These are phyloP conservation scores for Murraya paniculata DNA, from an alignment of 345 rosid genomes.

Conservation along the genomic window DNA sequence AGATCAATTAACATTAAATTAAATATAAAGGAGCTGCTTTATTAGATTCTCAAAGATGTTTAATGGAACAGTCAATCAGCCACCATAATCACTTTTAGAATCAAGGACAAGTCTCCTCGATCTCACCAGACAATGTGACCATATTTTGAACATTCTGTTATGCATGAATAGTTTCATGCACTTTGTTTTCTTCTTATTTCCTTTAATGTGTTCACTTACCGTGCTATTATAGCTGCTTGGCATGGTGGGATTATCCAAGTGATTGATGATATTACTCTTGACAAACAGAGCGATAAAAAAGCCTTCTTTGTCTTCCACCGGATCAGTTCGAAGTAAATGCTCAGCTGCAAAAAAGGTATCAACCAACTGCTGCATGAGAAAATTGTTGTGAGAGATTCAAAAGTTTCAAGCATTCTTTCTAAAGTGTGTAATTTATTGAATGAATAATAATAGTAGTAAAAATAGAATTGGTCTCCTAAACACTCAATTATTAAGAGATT, in stretches of 20 bases:
- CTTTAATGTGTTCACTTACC: neutral
- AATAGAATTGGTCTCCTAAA: too few relatives aligned
- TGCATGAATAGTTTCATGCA: conserved; percentile 10
- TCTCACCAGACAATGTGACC: neutral
- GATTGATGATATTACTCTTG: conserved; percentile 8
- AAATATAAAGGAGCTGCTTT: too few relatives aligned
- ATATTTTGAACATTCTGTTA: conserved; percentile 30
- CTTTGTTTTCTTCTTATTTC: conserved; percentile 1
- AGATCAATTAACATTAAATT: neutral
- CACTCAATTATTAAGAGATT: too few relatives aligned
- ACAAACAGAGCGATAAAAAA: conserved; percentile 75
- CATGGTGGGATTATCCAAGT: neutral
- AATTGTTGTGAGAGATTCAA: too few relatives aligned
- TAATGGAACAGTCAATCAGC: neutral
- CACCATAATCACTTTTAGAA: neutral
- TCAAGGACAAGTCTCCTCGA: neutral
- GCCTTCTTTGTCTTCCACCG: conserved; percentile 76
- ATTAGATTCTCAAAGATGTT: neutral
- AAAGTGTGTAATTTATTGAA: too few relatives aligned
- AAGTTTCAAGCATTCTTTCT: too few relatives aligned
- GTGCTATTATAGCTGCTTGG: neutral
- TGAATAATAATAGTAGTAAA: too few relatives aligned
- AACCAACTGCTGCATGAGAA: too few relatives aligned
- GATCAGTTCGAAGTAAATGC: conserved; percentile 46
- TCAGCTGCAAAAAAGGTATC: conserved; percentile 34